Evolutionary conservation across 345 rosid species (phyloP).

Genomic region (Combretum micranthum): DNA sequence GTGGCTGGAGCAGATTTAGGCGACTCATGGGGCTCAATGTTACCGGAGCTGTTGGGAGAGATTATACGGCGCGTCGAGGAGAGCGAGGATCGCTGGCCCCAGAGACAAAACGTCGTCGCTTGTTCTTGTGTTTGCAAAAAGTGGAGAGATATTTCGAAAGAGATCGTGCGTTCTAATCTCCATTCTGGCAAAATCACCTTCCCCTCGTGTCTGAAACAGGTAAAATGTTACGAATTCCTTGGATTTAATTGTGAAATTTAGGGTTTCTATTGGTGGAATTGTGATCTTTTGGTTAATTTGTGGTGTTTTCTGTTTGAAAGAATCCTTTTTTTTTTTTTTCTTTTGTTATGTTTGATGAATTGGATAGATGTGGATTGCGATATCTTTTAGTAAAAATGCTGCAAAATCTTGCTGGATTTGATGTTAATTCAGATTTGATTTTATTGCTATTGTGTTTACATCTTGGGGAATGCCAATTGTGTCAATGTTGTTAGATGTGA

Average conservation of each 20-base stretch:
- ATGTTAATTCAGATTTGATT: not conserved
- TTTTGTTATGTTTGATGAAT: not conserved
- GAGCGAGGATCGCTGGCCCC: constrained; percentile 69
- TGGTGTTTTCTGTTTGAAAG: not conserved
- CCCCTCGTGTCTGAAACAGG: constrained; percentile 92
- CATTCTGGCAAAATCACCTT: constrained; percentile 59
- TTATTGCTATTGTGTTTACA: not conserved
- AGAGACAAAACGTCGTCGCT: constrained; percentile 55
- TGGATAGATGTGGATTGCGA: too few relatives aligned
- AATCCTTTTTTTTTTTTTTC: not conserved
- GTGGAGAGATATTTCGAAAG: constrained; percentile 73
- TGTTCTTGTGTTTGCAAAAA: constrained; percentile 80
- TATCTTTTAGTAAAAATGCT: too few relatives aligned
- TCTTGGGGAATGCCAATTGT: not conserved
- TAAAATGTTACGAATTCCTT: constrained; percentile 6
- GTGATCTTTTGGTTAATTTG: not conserved
- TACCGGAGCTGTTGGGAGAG: constrained; percentile 75
- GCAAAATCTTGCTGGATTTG: not conserved
- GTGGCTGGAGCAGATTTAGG: constrained; percentile 2
- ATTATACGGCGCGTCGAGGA: constrained; percentile 76
- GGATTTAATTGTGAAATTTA: not conserved
- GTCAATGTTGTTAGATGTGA: not conserved
- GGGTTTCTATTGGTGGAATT: not conserved
- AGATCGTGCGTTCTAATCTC: constrained; percentile 42
- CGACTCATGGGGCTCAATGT: constrained; percentile 28